Percentiles rank a stretch among this genome's conserved stretches.
Evolutionary conservation across 306 rosid genomes (phyloP).

Genomic region (Cicer cuneatum): DNA sequence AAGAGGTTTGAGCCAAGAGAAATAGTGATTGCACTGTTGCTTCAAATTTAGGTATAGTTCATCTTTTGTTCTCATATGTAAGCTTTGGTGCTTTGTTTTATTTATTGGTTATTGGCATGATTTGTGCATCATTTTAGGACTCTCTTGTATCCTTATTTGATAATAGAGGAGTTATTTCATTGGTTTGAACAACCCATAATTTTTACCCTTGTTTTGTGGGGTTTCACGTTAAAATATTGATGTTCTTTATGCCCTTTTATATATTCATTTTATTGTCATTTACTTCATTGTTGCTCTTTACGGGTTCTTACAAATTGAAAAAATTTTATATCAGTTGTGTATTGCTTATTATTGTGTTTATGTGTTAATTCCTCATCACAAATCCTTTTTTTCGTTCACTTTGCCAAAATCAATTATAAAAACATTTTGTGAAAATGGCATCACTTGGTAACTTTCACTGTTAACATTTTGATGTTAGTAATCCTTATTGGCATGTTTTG

Average conservation of each 20-base stretch:
- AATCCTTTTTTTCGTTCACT: neutral
- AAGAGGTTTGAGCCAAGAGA: too few species aligned
- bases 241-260: too few species aligned
- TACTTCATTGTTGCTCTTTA: too few species aligned
- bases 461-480: slow-evolving; percentile 21
- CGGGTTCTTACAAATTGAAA: too few species aligned
- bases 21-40: too few species aligned
- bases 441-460: slow-evolving; percentile 27
- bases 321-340: too few species aligned
- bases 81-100: neutral
- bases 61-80: too few species aligned
- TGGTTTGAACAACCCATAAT: neutral
- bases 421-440: slow-evolving; percentile 48
- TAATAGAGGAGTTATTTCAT: too few species aligned
- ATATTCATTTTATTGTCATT: neutral
- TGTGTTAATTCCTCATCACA: neutral
- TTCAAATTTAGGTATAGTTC: too few species aligned
- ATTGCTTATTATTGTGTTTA: too few species aligned
- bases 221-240: neutral
- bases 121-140: neutral
- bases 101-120: too few species aligned
- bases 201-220: neutral
- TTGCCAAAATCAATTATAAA: neutral
- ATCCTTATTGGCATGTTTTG: slow-evolving; percentile 38
- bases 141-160: neutral